Base-by-base conservation (phyloP, 2,329 filamentous ascomycete species). In the Annulohypoxylon truncatum region DNA sequence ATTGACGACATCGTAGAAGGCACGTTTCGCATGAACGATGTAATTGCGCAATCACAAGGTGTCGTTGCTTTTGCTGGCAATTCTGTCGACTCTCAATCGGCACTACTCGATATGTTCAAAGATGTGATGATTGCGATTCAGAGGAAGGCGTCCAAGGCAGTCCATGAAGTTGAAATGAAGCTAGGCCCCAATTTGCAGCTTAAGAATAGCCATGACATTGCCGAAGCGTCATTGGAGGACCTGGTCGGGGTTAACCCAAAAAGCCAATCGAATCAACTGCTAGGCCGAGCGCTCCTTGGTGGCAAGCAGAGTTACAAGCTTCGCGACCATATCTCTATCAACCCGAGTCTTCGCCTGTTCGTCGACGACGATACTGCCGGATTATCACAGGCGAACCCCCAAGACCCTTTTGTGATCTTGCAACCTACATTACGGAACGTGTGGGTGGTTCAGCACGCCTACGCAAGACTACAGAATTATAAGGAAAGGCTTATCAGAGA, bases 361-460 rank as follows among this genome's bases (percentile, higher is more conserved):
- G 22, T 35, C n/a, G 50, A 64, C 4, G 57, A 61, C 22, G 66
- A 54, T 4, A 18, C 46, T 20, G 28, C 8, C 20, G 20, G 40
- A 6, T 20, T 12, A 9, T 29, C 46, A 15, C 22, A 20, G 6
- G 20, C 35, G 15, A 44, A 50, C 4, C 15, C 40, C 8, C 22
- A 22, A 2, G 28, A 26, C n/a, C 28, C 51, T 13, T 20, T 58
- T 1, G 61, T 69, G 10, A 33, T 66, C 24, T 42, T 71, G 28
- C 51, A 64, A 8, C 55, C 67, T 13, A 71, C 69, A 2, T 38
- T 67, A 13, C 67, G 69, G 12, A 71, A 71, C 24, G 67, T 71
- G 13, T 67, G 61, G 66, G 67, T 71, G 2, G 3, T 71, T 13
- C 67, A 69, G 28, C 67, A 71, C 26, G 69, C 69, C 15, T 69